These are phyloP conservation scores for Dactylonectria estremocensis DNA, from an alignment of 2,329 filamentous ascomycete genomes.

Conservation along the genomic window DNA sequence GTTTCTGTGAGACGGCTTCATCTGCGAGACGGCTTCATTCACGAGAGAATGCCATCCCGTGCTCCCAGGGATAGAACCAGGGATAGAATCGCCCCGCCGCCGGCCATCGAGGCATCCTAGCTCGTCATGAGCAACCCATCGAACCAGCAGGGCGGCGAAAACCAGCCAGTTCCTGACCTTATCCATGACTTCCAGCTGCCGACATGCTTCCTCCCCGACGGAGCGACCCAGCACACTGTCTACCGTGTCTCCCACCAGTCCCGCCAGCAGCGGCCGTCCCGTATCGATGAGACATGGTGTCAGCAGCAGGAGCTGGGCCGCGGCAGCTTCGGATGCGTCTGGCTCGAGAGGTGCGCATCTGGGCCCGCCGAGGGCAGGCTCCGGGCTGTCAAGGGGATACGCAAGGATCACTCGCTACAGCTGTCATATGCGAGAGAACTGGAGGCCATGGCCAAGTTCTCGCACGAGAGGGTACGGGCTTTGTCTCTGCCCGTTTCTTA, in stretches of 20 bases:
- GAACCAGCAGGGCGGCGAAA: too few relatives aligned
- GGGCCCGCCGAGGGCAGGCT: neutral
- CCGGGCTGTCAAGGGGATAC: constrained; percentile 13
- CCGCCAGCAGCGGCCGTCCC: neutral
- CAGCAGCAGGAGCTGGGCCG: neutral
- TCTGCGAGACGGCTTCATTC: too few relatives aligned
- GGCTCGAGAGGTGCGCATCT: too few relatives aligned
- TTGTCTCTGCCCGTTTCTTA: too few relatives aligned
- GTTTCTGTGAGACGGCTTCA: too few relatives aligned
- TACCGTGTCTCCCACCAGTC: neutral
- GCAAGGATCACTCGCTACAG: neutral
- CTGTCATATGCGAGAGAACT: neutral
- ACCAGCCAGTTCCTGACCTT: constrained; percentile 8
- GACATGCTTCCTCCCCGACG: neutral
- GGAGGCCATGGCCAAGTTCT: constrained; percentile 7
- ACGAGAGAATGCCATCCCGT: too few relatives aligned
- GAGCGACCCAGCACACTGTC: neutral
- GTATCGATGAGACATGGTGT: neutral
- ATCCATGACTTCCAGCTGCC: neutral
- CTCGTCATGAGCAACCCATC: too few relatives aligned
- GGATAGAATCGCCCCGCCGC: too few relatives aligned
- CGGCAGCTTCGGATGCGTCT: neutral
- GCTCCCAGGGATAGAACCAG: too few relatives aligned
- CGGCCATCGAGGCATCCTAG: too few relatives aligned
- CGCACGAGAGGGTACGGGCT: neutral